Evolutionary conservation across 2,329 filamentous ascomycete species (phyloP).

Genomic region (Trichoderma atroviride): DNA sequence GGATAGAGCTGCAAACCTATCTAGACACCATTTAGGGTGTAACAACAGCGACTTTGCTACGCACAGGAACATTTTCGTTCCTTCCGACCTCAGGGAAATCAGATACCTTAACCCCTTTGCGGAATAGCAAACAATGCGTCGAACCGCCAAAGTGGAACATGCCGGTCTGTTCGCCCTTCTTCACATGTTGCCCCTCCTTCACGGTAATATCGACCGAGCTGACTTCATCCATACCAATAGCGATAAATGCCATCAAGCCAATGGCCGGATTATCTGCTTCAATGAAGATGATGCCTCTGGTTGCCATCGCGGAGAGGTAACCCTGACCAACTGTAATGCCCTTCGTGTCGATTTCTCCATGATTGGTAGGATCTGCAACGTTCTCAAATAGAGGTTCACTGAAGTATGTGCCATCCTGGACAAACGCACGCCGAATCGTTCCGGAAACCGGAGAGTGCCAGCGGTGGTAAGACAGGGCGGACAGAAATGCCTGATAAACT

Average conservation of each 20-base stretch:
- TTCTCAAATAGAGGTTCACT: constrained; percentile 55
- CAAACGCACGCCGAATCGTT: constrained; percentile 58
- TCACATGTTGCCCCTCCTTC: constrained; percentile 63
- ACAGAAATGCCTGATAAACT: constrained; percentile 72
- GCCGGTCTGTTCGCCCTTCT: constrained; percentile 71
- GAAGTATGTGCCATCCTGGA: constrained; percentile 68
- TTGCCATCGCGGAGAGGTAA: constrained; percentile 69
- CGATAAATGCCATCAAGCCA: constrained; percentile 70
- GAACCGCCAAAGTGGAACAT: constrained; percentile 84
- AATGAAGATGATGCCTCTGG: constrained; percentile 70
- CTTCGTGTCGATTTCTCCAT: constrained; percentile 42
- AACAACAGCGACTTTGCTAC: constrained; percentile 42
- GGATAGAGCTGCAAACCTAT: not conserved
- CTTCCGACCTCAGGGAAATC: constrained; percentile 43
- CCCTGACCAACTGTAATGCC: constrained; percentile 60
- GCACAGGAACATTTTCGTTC: constrained; percentile 45
- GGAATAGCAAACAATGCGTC: constrained; percentile 69
- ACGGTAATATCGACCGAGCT: constrained; percentile 73
- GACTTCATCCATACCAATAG: constrained; percentile 77
- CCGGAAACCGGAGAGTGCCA: constrained; percentile 73
- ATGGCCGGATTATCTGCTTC: constrained; percentile 69
- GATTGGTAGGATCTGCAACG: constrained; percentile 33
- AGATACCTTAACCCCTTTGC: constrained; percentile 54
- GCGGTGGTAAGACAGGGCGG: constrained; percentile 68
- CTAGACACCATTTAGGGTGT: constrained; percentile 19